Conservation (phyloP, 148 eudicot species). For the Fagopyrum esculentum region DNA sequence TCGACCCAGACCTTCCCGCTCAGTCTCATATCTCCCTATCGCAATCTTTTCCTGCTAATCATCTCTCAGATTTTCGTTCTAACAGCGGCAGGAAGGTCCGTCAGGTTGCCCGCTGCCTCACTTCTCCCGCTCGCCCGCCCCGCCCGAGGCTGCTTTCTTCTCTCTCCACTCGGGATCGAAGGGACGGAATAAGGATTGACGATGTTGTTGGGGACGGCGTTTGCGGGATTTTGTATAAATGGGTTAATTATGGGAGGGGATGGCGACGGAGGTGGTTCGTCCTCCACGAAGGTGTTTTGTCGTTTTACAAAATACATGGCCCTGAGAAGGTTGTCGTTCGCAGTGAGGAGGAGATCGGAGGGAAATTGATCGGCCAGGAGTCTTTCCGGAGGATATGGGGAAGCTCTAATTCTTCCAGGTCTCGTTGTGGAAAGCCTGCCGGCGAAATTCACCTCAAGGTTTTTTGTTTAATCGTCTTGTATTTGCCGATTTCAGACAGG, state of each 20-base stretch:
- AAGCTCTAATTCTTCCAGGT: slow-evolving; percentile 1
- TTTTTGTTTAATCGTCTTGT: not conserved
- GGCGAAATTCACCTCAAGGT: slow-evolving; percentile 77
- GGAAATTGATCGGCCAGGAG: slow-evolving; percentile 44
- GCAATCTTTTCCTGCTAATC: not conserved
- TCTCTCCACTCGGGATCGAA: not conserved
- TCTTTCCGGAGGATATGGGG: slow-evolving; percentile 25
- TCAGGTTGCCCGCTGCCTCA: not conserved
- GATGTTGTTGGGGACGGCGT: slow-evolving; percentile 43
- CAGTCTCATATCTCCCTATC: not conserved
- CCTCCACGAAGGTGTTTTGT: slow-evolving; percentile 49
- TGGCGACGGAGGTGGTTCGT: slow-evolving; percentile 65
- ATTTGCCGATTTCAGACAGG: not conserved
- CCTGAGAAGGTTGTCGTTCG: slow-evolving; percentile 33
- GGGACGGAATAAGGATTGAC: slow-evolving; percentile 23
- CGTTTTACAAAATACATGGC: slow-evolving; percentile 54
- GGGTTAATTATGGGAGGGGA: slow-evolving; percentile 66
- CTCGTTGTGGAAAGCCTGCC: slow-evolving; percentile 29
- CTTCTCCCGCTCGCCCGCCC: not conserved
- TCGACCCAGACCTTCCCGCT: not conserved
- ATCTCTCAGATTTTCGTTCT: not conserved
- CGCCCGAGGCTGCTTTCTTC: not conserved
- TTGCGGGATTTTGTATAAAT: slow-evolving; percentile 47
- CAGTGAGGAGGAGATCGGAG: slow-evolving; percentile 35
- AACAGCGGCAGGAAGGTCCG: not conserved